These are phyloP conservation scores for Odontarrhena argentea DNA, from an alignment of 345 rosid species.

Conservation along the genomic window DNA sequence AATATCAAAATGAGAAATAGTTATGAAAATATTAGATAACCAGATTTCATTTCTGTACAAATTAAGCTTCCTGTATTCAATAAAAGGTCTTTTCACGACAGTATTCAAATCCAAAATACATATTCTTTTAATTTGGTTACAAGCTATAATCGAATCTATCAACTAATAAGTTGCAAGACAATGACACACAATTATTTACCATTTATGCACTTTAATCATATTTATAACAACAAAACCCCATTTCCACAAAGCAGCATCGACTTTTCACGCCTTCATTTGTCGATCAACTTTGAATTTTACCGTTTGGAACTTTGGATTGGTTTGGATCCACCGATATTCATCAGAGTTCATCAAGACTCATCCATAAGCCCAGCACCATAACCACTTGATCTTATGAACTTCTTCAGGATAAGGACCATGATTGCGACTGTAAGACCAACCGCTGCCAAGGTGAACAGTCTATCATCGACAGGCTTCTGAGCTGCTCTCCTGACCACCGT, in stretches of 20 bases:
- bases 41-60: neutral
- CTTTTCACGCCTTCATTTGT: constrained; percentile 20
- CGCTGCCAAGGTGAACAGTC: constrained; percentile 79
- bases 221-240: constrained; percentile 22
- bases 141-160: constrained; percentile 26
- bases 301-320: constrained; percentile 3
- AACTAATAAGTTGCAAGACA: constrained; percentile 30
- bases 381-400: constrained; percentile 78
- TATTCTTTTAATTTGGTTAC: constrained; percentile 21
- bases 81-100: neutral
- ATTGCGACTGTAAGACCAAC: constrained; percentile 87
- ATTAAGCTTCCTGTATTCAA: constrained; percentile 18
- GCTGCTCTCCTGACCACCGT: constrained; percentile 43
- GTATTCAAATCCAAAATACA: constrained; percentile 22
- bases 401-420: constrained; percentile 81
- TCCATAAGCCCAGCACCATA: constrained; percentile 80
- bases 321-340: constrained; percentile 1
- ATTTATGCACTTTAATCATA: constrained; percentile 25
- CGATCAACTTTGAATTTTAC: constrained; percentile 15
- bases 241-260: constrained; percentile 13
- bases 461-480: constrained; percentile 77
- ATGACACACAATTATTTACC: constrained; percentile 38
- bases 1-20: neutral
- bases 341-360: constrained; percentile 53
- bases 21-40: neutral